Evolutionary conservation across 441 rosid genomes (phyloP).

Genomic region (Populus hybrid): DNA sequence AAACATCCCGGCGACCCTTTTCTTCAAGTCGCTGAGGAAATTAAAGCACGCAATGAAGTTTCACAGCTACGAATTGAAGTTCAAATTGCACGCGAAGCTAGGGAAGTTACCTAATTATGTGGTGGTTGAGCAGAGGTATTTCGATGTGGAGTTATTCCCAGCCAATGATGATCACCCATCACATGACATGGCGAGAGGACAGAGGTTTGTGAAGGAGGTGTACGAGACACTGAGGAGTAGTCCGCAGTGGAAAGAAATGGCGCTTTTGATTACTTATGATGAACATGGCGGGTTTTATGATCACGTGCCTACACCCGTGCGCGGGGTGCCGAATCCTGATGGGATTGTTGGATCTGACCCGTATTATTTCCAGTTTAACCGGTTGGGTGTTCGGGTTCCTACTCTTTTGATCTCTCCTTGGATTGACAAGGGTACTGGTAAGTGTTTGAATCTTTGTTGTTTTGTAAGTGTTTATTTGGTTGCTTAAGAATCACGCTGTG

Average conservation of each 20-base stretch:
- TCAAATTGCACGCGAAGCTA: slow-evolving; percentile 58
- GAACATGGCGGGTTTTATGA: slow-evolving; percentile 95
- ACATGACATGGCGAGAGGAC: slow-evolving; percentile 84
- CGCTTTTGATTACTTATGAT: slow-evolving; percentile 80
- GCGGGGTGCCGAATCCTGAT: slow-evolving; percentile 79
- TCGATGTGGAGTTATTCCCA: slow-evolving; percentile 54
- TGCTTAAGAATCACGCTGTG: neutral
- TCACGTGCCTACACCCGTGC: slow-evolving; percentile 84
- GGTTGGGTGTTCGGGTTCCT: slow-evolving; percentile 92
- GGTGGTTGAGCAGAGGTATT: slow-evolving; percentile 86
- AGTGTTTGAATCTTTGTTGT: slow-evolving; percentile 14
- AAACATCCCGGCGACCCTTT: slow-evolving; percentile 85
- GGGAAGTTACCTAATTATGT: slow-evolving; percentile 81
- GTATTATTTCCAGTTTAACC: slow-evolving; percentile 72
- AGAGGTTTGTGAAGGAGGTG: slow-evolving; percentile 86
- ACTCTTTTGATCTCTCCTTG: slow-evolving; percentile 76
- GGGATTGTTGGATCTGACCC: slow-evolving; percentile 91
- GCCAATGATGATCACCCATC: slow-evolving; percentile 97
- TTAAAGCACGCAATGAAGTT: slow-evolving; percentile 60
- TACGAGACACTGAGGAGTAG: slow-evolving; percentile 79
- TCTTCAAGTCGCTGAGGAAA: slow-evolving; percentile 66
- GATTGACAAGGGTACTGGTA: slow-evolving; percentile 90
- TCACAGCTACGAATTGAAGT: slow-evolving; percentile 54
- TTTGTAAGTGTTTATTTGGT: neutral
- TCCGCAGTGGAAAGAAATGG: slow-evolving; percentile 97